Percentiles rank a stretch among this genome's conserved stretches.
These are phyloP conservation scores for Trichoderma atroviride DNA, from an alignment of 2,329 filamentous ascomycete genomes.

Conservation along the genomic window DNA sequence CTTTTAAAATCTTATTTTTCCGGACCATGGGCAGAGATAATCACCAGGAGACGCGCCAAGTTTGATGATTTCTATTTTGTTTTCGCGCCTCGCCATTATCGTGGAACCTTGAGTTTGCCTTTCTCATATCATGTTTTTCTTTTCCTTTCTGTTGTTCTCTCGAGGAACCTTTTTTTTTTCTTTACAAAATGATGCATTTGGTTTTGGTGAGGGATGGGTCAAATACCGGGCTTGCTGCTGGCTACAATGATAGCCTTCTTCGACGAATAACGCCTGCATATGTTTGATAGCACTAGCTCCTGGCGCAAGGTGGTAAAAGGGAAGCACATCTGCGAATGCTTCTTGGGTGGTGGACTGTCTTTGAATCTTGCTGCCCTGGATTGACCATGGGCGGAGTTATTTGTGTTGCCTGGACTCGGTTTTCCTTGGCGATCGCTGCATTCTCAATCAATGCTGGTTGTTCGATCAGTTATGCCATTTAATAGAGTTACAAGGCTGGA, in stretches of 20 bases:
- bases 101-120: conserved; percentile 8
- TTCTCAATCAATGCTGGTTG: conserved; percentile 29
- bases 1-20: conserved; percentile 8
- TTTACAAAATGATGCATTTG: conserved; percentile 22
- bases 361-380: conserved; percentile 42
- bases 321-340: conserved; percentile 31
- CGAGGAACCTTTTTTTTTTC: not conserved
- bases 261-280: conserved; percentile 42
- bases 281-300: conserved; percentile 33
- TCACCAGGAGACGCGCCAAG: conserved; percentile 21
- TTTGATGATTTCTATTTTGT: conserved; percentile 13
- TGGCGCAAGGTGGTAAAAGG: conserved; percentile 40
- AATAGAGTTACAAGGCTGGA: conserved; percentile 39
- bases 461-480: conserved; percentile 29
- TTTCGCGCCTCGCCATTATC: conserved; percentile 5
- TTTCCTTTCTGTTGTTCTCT: conserved; percentile 25
- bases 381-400: conserved; percentile 37
- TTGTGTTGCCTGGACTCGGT: conserved; percentile 38
- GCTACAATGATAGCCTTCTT: conserved; percentile 34
- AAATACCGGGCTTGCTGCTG: conserved; percentile 29
- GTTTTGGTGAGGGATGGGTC: conserved; percentile 33
- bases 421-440: conserved; percentile 29
- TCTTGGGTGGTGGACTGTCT: conserved; percentile 29
- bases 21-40: conserved; percentile 24
- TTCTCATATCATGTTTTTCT: conserved; percentile 7